Evolutionary conservation across 1,284 basidiomycete genomes (phyloP).

Genomic region (Puccinia coronata): DNA sequence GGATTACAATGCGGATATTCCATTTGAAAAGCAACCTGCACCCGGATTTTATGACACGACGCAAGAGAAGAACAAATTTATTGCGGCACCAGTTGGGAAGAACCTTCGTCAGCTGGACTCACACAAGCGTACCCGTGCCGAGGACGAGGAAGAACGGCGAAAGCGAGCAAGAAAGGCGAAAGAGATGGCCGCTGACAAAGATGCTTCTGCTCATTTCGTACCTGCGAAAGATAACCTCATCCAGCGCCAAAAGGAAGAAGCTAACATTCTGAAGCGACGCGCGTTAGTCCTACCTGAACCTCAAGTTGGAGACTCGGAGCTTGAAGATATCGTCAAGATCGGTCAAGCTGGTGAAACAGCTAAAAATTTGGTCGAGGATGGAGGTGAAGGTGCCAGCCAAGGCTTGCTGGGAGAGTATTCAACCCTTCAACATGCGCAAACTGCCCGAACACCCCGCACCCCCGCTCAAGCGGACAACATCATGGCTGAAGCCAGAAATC

Average conservation of each 20-base stretch:
- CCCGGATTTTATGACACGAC: slow-evolving; percentile 96
- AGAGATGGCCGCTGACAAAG: slow-evolving; percentile 64
- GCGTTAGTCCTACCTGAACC: slow-evolving; percentile 83
- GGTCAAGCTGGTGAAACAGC: slow-evolving; percentile 88
- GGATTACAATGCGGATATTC: slow-evolving; percentile 99
- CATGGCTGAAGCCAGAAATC: slow-evolving; percentile 88
- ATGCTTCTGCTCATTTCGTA: slow-evolving; percentile 75
- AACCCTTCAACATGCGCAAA: slow-evolving; percentile 78
- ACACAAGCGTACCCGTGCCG: slow-evolving; percentile 88
- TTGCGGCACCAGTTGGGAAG: slow-evolving; percentile 86
- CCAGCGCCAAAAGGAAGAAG: slow-evolving; percentile 92
- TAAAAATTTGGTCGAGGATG: slow-evolving; percentile 71
- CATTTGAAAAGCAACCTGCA: slow-evolving; percentile 94
- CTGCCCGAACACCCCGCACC: slow-evolving; percentile 87
- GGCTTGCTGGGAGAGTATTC: slow-evolving; percentile 89
- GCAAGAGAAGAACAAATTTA: slow-evolving; percentile 86
- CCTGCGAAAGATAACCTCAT: slow-evolving; percentile 94
- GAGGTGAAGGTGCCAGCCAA: slow-evolving; percentile 72
- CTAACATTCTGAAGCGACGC: slow-evolving; percentile 84
- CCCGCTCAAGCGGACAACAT: slow-evolving; percentile 89
- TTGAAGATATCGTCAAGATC: slow-evolving; percentile 99
- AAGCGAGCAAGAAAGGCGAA: slow-evolving; percentile 74
- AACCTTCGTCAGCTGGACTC: slow-evolving; percentile 77
- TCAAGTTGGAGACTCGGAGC: slow-evolving; percentile 91
- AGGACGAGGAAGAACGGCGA: slow-evolving; percentile 78